Evolutionary conservation across 2,329 filamentous ascomycete species (phyloP), one percentile per base, ranked within the genome.

Genomic region (Volutella citrinella): DNA sequence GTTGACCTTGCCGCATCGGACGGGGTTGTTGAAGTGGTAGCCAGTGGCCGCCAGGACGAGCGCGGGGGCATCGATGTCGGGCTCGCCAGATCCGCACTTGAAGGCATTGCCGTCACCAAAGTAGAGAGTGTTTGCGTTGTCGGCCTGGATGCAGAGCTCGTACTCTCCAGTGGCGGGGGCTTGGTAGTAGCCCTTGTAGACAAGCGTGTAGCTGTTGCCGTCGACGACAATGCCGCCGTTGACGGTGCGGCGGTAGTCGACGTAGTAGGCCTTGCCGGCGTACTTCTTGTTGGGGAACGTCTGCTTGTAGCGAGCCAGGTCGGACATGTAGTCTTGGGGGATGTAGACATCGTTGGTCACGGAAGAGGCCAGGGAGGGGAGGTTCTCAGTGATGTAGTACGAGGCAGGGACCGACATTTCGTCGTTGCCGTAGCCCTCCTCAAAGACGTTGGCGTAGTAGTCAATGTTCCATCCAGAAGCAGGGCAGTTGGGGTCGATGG

Each of bases 141-240:
- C 49, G 2, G 49, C 38, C 20, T 42, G 46, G 9, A 36, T 37
- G 35, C 48, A 52, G 14, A 55, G 34, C 7, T 42, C 34, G 24
- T 50, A 37, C n/a, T 24, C 21, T 19, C 45, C 42, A 3, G 44
- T 48, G 15, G 30, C 28, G 8, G 39, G 35, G 10, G 44, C 42
- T 2, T 24, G 32, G 27, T 42, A 45, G 28, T 46, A 51, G 2
- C 48, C 48, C 1, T 39, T 16, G 27, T 50, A 51, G 1, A 51
- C 47, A 10, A 51, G 34, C 2, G 48, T 51, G 31, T 49, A 51
- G 43, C 43, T 51, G 38, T 51, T 51, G 32, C 24, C 48, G 25
- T 51, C 44, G 1, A 52, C 43, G 9, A 22, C 28, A 26, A 51
- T 42, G 2, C 46, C 45, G 18, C 45, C 43, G 4, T 39, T 37